Conservation (phyloP, 202 grass and related monocot genomes). For the Sporobolus alterniflorus region DNA sequence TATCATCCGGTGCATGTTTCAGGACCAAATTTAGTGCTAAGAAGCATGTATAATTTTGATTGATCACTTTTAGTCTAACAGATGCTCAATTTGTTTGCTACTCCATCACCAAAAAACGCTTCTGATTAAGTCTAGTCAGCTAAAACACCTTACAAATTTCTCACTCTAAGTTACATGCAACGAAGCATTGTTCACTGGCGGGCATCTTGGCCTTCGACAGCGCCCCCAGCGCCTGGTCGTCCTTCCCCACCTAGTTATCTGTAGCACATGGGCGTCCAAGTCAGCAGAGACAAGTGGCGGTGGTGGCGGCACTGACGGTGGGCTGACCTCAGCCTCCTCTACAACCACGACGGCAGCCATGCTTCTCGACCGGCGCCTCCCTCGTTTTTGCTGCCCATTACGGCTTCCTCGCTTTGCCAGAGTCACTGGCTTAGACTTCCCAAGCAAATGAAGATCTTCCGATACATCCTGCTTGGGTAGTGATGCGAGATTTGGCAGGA, state of each 20-base stretch:
- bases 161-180: conserved; percentile 47
- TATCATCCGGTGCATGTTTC: conserved; percentile 28
- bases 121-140: conserved; percentile 32
- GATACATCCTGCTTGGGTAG: conserved; percentile 59
- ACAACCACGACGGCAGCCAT: neutral
- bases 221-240: conserved; percentile 81
- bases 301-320: neutral
- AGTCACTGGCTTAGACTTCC: conserved; percentile 41
- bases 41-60: conserved; percentile 31
- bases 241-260: conserved; percentile 68
- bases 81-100: conserved; percentile 29
- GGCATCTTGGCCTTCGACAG: conserved; percentile 65
- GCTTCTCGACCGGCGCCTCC: conserved; percentile 52
- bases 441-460: conserved; percentile 62
- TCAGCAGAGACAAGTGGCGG: conserved; percentile 31
- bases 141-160: conserved; percentile 38
- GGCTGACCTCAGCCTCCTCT: conserved; percentile 28
- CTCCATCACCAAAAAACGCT: conserved; percentile 30
- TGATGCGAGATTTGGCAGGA: conserved; percentile 55
- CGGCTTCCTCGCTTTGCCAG: conserved; percentile 31
- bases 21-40: conserved; percentile 27
- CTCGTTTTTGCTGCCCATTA: conserved; percentile 42
- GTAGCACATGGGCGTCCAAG: conserved; percentile 37
- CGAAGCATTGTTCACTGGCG: conserved; percentile 21
- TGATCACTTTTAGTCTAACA: conserved; percentile 22